phyloP scores from a whole-genome alignment of 129 eudicot species.

The Flaveria sonorensis region DNA sequence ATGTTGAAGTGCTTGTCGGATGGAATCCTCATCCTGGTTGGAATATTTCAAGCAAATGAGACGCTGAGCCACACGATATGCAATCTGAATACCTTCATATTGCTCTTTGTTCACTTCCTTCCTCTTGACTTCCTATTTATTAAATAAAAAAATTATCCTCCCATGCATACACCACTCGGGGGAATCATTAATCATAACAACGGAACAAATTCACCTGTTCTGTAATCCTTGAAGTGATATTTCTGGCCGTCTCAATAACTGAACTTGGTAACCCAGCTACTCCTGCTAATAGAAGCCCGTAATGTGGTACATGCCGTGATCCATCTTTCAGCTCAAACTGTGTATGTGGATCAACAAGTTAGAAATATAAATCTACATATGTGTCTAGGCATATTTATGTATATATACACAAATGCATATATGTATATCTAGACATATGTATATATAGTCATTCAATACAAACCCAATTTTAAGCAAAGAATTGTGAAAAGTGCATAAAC shows the following conservation, averaged over 20 bases:
- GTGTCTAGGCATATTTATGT: too few species aligned
- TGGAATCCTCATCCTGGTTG: constrained; percentile 85
- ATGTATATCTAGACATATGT: too few species aligned
- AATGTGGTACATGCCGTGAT: constrained; percentile 74
- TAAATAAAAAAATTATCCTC: neutral
- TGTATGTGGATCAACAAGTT: constrained; percentile 25
- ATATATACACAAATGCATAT: neutral
- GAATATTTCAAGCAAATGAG: constrained; percentile 89
- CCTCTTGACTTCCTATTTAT: constrained; percentile 65
- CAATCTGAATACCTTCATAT: constrained; percentile 58
- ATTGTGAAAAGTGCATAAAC: neutral
- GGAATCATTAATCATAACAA: constrained; percentile 5
- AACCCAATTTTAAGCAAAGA: neutral
- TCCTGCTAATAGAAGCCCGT: constrained; percentile 89
- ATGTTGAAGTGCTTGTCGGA: constrained; percentile 75
- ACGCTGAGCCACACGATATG: constrained; percentile 76
- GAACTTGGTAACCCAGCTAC: constrained; percentile 88
- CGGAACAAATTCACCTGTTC: constrained; percentile 47
- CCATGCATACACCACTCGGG: neutral
- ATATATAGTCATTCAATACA: neutral
- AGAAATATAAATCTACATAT: neutral
- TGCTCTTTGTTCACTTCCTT: constrained; percentile 62
- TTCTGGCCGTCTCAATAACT: constrained; percentile 77
- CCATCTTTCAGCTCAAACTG: constrained; percentile 97
- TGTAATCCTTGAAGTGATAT: constrained; percentile 76